Conservation (phyloP, 2,329 filamentous ascomycete genomes). For the Trichophyton mentagrophytes region DNA sequence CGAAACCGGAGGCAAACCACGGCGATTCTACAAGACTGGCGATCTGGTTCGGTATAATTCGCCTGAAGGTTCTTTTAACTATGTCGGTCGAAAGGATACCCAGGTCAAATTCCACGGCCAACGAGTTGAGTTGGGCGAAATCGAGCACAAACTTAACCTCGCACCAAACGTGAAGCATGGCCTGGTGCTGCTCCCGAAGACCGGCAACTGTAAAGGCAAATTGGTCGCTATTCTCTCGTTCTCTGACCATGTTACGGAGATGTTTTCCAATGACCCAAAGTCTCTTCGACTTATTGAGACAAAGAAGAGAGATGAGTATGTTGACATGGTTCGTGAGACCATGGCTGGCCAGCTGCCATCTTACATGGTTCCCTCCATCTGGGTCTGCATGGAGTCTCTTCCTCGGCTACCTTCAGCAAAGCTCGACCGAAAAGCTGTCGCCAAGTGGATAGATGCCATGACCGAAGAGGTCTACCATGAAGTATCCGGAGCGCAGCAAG, state of each 20-base stretch:
- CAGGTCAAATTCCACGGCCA: slow-evolving; percentile 57
- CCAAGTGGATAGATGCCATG: slow-evolving; percentile 23
- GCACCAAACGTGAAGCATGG: slow-evolving; percentile 24
- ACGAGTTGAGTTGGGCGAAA: slow-evolving; percentile 47
- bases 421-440: slow-evolving; percentile 30
- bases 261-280: slow-evolving; percentile 5
- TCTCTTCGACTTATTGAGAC: slow-evolving; percentile 19
- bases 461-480: slow-evolving; percentile 18
- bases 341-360: slow-evolving; percentile 28
- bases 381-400: slow-evolving; percentile 33
- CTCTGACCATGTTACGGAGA: slow-evolving; percentile 9
- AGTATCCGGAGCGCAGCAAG: slow-evolving; percentile 1
- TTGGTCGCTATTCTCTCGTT: slow-evolving; percentile 25
- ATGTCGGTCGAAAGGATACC: slow-evolving; percentile 51
- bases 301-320: slow-evolving; percentile 14
- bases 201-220: slow-evolving; percentile 23
- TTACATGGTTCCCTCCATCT: slow-evolving; percentile 38
- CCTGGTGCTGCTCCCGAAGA: slow-evolving; percentile 25
- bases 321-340: slow-evolving; percentile 20
- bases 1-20: slow-evolving; percentile 5
- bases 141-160: slow-evolving; percentile 30
- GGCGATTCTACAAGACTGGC: slow-evolving; percentile 31
- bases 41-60: slow-evolving; percentile 30
- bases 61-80: slow-evolving; percentile 25
- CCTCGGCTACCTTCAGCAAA: slow-evolving; percentile 37